A percentile compares a stretch with the other conserved stretches of the same genome.
These are phyloP conservation scores for Globisporangium camurandrum DNA, from an alignment of 352 stramenopile genomes.

Conservation along the genomic window DNA sequence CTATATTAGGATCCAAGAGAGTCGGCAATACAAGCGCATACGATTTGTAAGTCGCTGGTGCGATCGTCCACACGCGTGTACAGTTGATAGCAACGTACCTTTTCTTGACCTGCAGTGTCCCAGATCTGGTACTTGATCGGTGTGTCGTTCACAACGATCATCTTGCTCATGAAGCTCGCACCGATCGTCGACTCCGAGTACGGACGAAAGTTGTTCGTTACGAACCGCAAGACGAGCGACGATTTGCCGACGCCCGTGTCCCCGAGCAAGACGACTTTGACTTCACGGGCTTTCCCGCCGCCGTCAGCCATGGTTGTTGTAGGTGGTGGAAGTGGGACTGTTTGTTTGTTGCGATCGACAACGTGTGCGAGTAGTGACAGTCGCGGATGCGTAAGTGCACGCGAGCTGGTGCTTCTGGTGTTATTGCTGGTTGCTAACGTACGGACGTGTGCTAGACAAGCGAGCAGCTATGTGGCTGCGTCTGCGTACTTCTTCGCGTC, in stretches of 20 bases:
- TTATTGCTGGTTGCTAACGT: no score
- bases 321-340: not conserved
- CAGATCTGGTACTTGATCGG: constrained; percentile 97
- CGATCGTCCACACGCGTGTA: not conserved
- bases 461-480: no score
- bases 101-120: constrained; percentile 97
- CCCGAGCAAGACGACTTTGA: constrained; percentile 89
- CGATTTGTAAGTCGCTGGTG: not conserved
- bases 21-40: not conserved
- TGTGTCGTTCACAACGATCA: constrained; percentile 89
- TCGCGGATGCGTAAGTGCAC: not conserved
- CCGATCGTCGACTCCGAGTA: constrained; percentile 97
- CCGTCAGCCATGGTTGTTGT: constrained; percentile 36
- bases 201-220: constrained; percentile 95
- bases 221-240: constrained; percentile 94
- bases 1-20: constrained; percentile 17
- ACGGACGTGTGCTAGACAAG: no score
- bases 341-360: not conserved
- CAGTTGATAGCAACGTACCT: constrained; percentile 17
- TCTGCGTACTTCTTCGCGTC: no score
- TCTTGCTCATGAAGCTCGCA: constrained; percentile 96
- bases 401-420: not conserved
- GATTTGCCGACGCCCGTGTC: constrained; percentile 96
- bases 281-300: constrained; percentile 77
- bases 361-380: not conserved